Conservation (phyloP, 2,329 filamentous ascomycete genomes). For the Colletotrichum filicis region DNA sequence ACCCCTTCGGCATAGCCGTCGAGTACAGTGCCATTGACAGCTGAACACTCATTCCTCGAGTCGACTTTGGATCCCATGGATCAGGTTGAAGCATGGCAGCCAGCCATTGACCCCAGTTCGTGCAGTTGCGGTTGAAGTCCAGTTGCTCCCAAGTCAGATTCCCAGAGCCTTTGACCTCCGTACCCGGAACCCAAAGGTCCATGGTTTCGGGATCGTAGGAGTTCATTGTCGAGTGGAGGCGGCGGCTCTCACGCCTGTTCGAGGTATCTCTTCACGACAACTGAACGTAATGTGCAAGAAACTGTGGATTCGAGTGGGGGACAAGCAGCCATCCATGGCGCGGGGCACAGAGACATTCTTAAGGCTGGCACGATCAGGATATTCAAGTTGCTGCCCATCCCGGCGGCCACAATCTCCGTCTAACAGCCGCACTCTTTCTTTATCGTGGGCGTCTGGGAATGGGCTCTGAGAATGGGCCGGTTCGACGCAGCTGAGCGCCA, state of each 20-base stretch:
- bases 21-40: conserved; percentile 5
- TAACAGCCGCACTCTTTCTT: conserved; percentile 8
- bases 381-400: background rate
- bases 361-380: background rate
- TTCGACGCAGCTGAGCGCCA: conserved; percentile 17
- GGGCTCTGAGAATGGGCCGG: background rate
- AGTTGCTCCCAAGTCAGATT: conserved; percentile 31
- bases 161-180: background rate
- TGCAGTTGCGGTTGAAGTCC: conserved; percentile 24
- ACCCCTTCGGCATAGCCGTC: background rate
- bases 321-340: background rate
- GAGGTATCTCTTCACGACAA: background rate
- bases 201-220: background rate
- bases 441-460: background rate
- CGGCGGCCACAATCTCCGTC: background rate
- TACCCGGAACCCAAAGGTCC: conserved; percentile 29
- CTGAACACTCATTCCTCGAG: conserved; percentile 24
- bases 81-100: conserved; percentile 18
- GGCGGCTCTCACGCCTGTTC: background rate
- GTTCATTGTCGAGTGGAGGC: background rate
- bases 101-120: conserved; percentile 23
- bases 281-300: background rate
- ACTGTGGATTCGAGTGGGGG: background rate
- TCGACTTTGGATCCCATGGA: conserved; percentile 21
- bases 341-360: conserved; percentile 3